Base-by-base conservation (phyloP, 1,139 yeast genomes). In the Petasospora rhodanensis region DNA sequence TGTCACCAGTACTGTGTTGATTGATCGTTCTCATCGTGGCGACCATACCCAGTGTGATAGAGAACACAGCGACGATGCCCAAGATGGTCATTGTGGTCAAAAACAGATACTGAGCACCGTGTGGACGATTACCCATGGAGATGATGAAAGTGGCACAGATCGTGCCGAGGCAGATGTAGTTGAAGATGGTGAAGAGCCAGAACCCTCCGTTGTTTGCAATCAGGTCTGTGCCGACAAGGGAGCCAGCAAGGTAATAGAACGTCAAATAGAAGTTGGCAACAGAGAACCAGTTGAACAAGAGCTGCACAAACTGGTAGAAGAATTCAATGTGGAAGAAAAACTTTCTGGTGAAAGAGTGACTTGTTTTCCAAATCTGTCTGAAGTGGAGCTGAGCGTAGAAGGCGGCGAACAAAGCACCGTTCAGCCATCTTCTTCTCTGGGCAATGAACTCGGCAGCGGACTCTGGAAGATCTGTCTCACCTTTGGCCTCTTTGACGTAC, bases 381-480 rank as follows among this genome's bases (percentile, higher is more conserved):
- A 80, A 81, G 54, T 87, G 87, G 15, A 83, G 58, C 53, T 84
- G 85, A 0, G 96, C 79, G 55, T 82, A 91, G 38, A 91, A 64
- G 1, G 97, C 97, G 2, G 98, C 97, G 62, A 91, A 91, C 54
- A 89, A 77, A 0, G 98, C 96, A 63, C 98, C 98, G 58, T 91
- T 91, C 35, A 91, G 75, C 98, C 98, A 91, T 64, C 98, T 78
- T 64, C 98, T 76, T 65, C 98, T 78, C 62, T 91, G 98, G 12
- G 95, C 79, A 39, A 91, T 77, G 54, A 91, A 89, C 57, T 91
- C 98, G 0, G 97, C 75, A 28, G 89, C 69, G 6, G 78, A 68
- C 55, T 89, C 96, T 4, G 98, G 98, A 30, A 91, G 96, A 70
- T 91, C 98, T 0, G 98, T 91, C 56, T 89, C 97, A 47, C 97